phyloP scores from a whole-genome alignment of 108 stramenopile genomes.

The Skeletonema menzelii region DNA sequence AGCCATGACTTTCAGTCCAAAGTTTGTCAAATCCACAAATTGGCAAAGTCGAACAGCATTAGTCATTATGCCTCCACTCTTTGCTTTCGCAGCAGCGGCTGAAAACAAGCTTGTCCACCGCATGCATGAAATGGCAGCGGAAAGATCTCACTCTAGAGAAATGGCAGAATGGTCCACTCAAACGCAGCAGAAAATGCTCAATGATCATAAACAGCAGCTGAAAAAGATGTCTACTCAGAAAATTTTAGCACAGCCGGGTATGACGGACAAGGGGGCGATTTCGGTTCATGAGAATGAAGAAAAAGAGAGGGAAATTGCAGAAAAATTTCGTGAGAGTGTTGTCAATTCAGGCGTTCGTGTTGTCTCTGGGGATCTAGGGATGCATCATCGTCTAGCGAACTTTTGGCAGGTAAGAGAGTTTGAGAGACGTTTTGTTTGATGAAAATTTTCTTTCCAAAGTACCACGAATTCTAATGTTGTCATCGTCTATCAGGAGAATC shows the following conservation, averaged over 20 bases:
- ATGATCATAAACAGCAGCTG: constrained; percentile 32
- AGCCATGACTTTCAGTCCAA: constrained; percentile 46
- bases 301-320: constrained; percentile 25
- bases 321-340: constrained; percentile 56
- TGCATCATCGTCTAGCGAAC: constrained; percentile 71
- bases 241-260: constrained; percentile 37
- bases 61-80: constrained; percentile 79
- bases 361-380: constrained; percentile 55
- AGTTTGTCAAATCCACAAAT: constrained; percentile 59
- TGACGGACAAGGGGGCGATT: constrained; percentile 3
- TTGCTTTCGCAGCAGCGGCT: constrained; percentile 63
- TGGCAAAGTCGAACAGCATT: constrained; percentile 77
- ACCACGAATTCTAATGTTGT: neutral
- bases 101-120: constrained; percentile 65
- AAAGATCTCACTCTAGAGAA: constrained; percentile 60
- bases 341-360: constrained; percentile 68
- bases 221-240: constrained; percentile 41
- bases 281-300: constrained; percentile 13
- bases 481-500: constrained; percentile 51
- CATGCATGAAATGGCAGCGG: constrained; percentile 75
- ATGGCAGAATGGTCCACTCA: constrained; percentile 67
- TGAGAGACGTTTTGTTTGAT: neutral
- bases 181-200: constrained; percentile 40
- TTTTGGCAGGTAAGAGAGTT: constrained; percentile 46
- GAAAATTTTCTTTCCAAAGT: neutral